A percentile compares a stretch with the other conserved stretches of the same genome.
Evolutionary conservation across 2,329 filamentous ascomycete genomes (phyloP).

Genomic region (Apiospora sp.): DNA sequence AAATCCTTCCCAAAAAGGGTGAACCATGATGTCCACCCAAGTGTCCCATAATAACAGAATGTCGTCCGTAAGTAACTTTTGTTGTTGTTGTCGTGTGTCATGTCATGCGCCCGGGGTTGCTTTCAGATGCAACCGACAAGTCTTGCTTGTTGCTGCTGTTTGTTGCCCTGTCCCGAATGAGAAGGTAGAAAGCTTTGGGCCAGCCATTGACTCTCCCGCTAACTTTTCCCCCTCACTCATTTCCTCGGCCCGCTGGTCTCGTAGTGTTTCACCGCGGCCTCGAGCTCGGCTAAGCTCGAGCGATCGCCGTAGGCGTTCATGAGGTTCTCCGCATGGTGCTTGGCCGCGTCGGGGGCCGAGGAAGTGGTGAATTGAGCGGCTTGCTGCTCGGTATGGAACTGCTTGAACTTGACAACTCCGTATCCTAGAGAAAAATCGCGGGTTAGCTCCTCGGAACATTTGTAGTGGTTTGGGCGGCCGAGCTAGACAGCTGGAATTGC

Average conservation of each 20-base stretch:
- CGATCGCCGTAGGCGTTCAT: constrained; percentile 60
- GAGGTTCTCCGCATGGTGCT: constrained; percentile 46
- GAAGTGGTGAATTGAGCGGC: constrained; percentile 27
- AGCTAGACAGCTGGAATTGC: not conserved
- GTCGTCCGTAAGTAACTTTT: not conserved
- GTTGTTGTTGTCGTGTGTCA: not conserved
- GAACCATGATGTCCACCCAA: not conserved
- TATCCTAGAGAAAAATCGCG: constrained; percentile 34
- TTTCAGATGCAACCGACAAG: not conserved
- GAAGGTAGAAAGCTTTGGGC: constrained; percentile 7
- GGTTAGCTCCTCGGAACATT: constrained; percentile 1
- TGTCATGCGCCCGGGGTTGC: constrained; percentile 1
- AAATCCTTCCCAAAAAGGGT: not conserved
- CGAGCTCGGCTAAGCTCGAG: constrained; percentile 55
- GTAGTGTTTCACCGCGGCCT: constrained; percentile 57
- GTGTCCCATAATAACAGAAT: constrained; percentile 9
- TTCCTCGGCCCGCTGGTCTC: constrained; percentile 37
- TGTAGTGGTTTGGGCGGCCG: not conserved
- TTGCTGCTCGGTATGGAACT: constrained; percentile 33
- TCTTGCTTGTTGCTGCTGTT: not conserved
- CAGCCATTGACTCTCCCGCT: constrained; percentile 2
- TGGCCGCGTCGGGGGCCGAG: constrained; percentile 23
- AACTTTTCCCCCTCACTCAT: constrained; percentile 2
- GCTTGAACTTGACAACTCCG: constrained; percentile 41
- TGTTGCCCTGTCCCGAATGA: not conserved